Conservation (phyloP, 2,329 filamentous ascomycete species). For the Rhynchosporium graminicola region DNA sequence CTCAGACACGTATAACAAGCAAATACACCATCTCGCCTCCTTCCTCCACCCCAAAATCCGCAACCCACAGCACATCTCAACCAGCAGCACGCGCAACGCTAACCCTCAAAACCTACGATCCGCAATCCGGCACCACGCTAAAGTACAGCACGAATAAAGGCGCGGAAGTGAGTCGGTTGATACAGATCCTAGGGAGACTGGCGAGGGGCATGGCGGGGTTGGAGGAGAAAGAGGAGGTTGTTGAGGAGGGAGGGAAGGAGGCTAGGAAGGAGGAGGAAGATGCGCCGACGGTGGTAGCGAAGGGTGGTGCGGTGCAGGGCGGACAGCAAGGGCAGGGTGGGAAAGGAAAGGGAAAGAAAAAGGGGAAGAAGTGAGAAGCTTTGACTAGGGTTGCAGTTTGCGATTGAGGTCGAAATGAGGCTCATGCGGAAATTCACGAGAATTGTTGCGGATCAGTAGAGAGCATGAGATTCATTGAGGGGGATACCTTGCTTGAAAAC, state of each 20-base stretch:
- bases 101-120: conserved; percentile 87
- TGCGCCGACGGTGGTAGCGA: conserved; percentile 29
- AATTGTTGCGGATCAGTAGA: background rate
- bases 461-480: background rate
- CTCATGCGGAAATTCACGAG: background rate
- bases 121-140: conserved; percentile 75
- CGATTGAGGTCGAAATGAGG: background rate
- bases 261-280: conserved; percentile 13
- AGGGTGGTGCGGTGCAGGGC: conserved; percentile 40
- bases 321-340: conserved; percentile 41
- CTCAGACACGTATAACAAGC: conserved; percentile 84
- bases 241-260: conserved; percentile 35
- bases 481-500: background rate
- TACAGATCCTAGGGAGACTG: conserved; percentile 72
- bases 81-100: conserved; percentile 63
- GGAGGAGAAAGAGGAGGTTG: conserved; percentile 43
- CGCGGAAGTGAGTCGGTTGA: conserved; percentile 81
- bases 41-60: conserved; percentile 34
- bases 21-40: conserved; percentile 71
- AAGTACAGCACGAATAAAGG: conserved; percentile 93
- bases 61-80: conserved; percentile 39
- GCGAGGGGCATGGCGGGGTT: conserved; percentile 68
- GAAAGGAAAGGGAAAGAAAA: conserved; percentile 52
- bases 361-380: conserved; percentile 59
- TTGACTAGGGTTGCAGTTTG: too few species aligned